A percentile compares a stretch with the other conserved stretches of the same genome.
These are phyloP conservation scores for Phaeosphaeriaceae sp. DNA, from an alignment of 2,329 filamentous ascomycete species.

Conservation along the genomic window DNA sequence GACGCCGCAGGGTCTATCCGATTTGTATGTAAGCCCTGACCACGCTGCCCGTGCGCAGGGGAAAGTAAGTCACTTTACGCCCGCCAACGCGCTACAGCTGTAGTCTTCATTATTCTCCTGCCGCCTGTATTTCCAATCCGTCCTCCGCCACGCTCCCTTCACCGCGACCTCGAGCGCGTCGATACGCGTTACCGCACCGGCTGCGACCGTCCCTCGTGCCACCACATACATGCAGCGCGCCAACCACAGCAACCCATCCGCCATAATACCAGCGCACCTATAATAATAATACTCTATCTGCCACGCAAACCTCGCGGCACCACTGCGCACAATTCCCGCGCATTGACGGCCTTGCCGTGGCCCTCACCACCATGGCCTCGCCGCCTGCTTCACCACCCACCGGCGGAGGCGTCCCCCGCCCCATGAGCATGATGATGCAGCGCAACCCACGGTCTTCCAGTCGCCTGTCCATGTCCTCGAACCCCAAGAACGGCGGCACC, in stretches of 20 bases:
- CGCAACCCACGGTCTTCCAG: slow-evolving; percentile 76
- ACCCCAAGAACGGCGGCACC: slow-evolving; percentile 72
- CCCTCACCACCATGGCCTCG: slow-evolving; percentile 41
- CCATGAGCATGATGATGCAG: slow-evolving; percentile 81
- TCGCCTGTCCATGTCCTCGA: slow-evolving; percentile 84
- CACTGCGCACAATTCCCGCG: slow-evolving; percentile 15
- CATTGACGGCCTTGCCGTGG: slow-evolving; percentile 31
- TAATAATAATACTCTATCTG: not conserved
- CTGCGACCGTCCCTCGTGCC: not conserved
- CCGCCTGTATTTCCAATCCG: not conserved
- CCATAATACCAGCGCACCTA: not conserved
- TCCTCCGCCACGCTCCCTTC: not conserved
- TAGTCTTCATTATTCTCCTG: not conserved
- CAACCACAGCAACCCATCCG: not conserved
- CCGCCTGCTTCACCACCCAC: slow-evolving; percentile 48
- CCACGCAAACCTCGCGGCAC: not conserved
- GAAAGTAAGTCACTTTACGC: not conserved
- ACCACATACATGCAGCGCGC: slow-evolving; percentile 5
- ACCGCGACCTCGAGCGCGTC: not conserved
- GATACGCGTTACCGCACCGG: not conserved
- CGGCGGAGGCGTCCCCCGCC: slow-evolving; percentile 61
- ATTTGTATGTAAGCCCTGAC: not conserved
- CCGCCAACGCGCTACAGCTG: not conserved
- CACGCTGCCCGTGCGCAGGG: not conserved
- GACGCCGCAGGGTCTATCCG: not conserved